Conservation (phyloP, 2,329 filamentous ascomycete genomes). For the Pleurostoma richardsiae region DNA sequence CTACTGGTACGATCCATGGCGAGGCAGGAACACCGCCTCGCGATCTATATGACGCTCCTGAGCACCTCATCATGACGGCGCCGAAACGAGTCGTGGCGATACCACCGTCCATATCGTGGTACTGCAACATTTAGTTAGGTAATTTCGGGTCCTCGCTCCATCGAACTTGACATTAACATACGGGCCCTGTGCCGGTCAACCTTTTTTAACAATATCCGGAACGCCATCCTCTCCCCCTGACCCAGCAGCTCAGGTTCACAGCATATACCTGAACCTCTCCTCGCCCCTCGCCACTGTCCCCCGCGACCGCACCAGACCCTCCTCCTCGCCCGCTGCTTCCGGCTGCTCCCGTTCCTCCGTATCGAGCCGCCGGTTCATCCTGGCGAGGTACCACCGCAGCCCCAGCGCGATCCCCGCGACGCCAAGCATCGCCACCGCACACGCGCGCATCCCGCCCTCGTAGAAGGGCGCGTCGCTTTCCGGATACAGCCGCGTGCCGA, state of each 20-base stretch:
- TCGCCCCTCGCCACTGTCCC: conserved; percentile 12
- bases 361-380: conserved; percentile 44
- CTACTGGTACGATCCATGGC: no score
- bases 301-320: conserved; percentile 29
- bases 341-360: conserved; percentile 19
- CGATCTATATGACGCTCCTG: no score
- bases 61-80: no score
- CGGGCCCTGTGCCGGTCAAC: no score
- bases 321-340: conserved; percentile 26
- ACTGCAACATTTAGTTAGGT: no score
- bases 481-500: conserved; percentile 65
- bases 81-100: no score
- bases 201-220: no score
- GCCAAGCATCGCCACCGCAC: conserved; percentile 56
- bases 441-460: conserved; percentile 56
- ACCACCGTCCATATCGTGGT: no score
- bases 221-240: no score
- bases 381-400: conserved; percentile 47
- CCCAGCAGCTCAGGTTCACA: conserved; percentile 19
- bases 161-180: no score
- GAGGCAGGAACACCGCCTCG: no score
- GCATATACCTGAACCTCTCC: conserved; percentile 39
- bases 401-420: conserved; percentile 51
- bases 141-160: no score
- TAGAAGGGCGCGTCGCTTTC: conserved; percentile 56